Percentiles rank a stretch among this genome's conserved stretches.
Conservation (phyloP, 192 early-diverging fungal species). For the Coemansia sp. region DNA sequence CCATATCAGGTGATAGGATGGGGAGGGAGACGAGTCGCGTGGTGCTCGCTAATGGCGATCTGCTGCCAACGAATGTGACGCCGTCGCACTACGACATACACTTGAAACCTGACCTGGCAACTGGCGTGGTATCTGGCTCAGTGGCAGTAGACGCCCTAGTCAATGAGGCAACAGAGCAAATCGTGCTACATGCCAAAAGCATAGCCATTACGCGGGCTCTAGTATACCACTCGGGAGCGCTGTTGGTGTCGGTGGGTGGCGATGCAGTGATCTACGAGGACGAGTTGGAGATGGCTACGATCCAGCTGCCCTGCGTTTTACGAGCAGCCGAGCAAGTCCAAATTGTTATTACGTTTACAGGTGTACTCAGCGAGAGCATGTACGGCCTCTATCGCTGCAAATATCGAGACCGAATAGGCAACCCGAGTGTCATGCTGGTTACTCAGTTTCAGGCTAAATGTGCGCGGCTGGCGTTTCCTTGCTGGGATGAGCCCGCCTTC, state of each 20-base stretch:
- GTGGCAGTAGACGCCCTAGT: slow-evolving; percentile 60
- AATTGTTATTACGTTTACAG: slow-evolving; percentile 59
- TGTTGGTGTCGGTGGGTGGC: background rate
- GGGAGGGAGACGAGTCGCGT: background rate
- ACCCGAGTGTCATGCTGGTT: slow-evolving; percentile 59
- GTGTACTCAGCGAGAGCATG: slow-evolving; percentile 71
- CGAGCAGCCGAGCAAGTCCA: slow-evolving; percentile 38
- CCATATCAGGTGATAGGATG: background rate
- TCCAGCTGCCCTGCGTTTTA: slow-evolving; percentile 13
- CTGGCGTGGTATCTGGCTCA: slow-evolving; percentile 69
- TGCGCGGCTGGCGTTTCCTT: slow-evolving; percentile 69
- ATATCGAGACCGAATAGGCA: slow-evolving; percentile 59
- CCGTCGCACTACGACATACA: slow-evolving; percentile 79
- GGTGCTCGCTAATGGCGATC: background rate
- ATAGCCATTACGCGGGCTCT: slow-evolving; percentile 51
- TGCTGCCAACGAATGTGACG: slow-evolving; percentile 75
- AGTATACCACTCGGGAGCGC: background rate
- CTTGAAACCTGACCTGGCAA: slow-evolving; percentile 73
- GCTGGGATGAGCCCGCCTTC: slow-evolving; percentile 74
- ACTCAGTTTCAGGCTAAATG: slow-evolving; percentile 83
- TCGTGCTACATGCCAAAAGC: slow-evolving; percentile 61
- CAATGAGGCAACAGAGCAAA: slow-evolving; percentile 55
- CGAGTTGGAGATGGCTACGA: slow-evolving; percentile 52
- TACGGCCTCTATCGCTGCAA: slow-evolving; percentile 76
- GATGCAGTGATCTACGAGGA: slow-evolving; percentile 9